A percentile compares a stretch with the other conserved stretches of the same genome.
Evolutionary conservation across 257 asterid species (phyloP).

Genomic region (Fraxinus americana): DNA sequence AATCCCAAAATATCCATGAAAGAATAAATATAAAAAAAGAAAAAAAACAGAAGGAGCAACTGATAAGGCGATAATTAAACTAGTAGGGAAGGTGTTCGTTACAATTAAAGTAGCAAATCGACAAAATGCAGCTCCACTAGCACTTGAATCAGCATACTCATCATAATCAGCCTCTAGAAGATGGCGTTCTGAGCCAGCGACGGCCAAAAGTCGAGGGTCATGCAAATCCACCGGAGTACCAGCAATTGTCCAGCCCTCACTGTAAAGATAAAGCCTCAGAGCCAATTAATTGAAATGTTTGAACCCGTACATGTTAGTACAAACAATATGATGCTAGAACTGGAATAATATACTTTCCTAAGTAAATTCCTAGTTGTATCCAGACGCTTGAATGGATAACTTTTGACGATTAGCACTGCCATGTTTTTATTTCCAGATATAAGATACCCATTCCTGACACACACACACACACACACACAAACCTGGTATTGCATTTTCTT

Average conservation of each 20-base stretch:
- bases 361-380: background rate
- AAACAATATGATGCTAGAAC: background rate
- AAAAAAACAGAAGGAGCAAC: background rate
- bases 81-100: constrained; percentile 11
- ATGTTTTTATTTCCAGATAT: background rate
- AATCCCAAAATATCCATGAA: background rate
- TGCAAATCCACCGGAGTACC: constrained; percentile 44
- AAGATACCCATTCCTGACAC: background rate
- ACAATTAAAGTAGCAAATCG: constrained; percentile 54
- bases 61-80: background rate
- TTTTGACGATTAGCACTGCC: background rate
- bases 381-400: background rate
- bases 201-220: constrained; percentile 47
- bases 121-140: constrained; percentile 55
- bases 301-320: background rate
- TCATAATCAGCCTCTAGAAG: constrained; percentile 52
- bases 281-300: background rate
- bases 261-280: background rate
- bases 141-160: constrained; percentile 44
- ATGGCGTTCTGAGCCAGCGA: constrained; percentile 51
- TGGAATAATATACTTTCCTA: background rate
- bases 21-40: background rate
- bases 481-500: background rate
- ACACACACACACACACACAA: background rate
- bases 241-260: constrained; percentile 47